Percentiles rank a stretch among this genome's conserved stretches.
Conservation (phyloP, 345 rosid species). For the Moricandia moricandioides region DNA sequence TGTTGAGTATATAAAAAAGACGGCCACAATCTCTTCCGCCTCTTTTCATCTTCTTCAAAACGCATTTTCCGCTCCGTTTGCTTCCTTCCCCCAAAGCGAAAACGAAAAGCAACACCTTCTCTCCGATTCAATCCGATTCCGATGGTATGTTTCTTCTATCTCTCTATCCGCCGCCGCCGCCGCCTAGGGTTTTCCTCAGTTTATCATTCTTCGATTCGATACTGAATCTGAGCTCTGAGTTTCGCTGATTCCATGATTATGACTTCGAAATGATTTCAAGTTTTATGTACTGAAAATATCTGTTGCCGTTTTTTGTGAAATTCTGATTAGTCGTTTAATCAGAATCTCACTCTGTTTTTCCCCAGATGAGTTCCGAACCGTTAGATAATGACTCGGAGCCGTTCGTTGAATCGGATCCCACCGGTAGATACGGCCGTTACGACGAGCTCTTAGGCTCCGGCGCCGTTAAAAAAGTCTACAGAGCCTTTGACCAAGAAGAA, state of each 20-base stretch:
- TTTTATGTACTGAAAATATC: not conserved
- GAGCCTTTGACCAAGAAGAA: constrained; percentile 89
- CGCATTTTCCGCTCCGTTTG: constrained; percentile 17
- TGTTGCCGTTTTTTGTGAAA: not conserved
- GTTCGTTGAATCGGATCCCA: constrained; percentile 69
- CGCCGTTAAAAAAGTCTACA: constrained; percentile 76
- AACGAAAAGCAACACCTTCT: not conserved
- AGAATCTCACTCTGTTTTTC: constrained; percentile 7
- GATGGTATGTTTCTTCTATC: constrained; percentile 29
- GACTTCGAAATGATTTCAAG: too few species aligned
- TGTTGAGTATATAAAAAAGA: constrained; percentile 1
- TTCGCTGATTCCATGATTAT: too few species aligned
- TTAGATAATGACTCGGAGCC: constrained; percentile 74
- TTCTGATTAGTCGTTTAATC: constrained; percentile 17
- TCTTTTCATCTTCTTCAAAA: constrained; percentile 22
- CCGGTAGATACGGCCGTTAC: constrained; percentile 79
- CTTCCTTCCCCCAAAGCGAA: constrained; percentile 12
- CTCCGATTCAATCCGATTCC: constrained; percentile 14
- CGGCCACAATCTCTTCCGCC: constrained; percentile 21
- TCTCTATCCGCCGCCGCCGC: not conserved
- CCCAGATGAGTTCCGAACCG: constrained; percentile 49
- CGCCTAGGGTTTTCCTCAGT: not conserved
- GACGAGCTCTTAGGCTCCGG: constrained; percentile 62
- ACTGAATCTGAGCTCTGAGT: too few species aligned
- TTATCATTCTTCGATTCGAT: constrained; percentile 5